Evolutionary conservation across 2,329 filamentous ascomycete genomes (phyloP).

Genomic region (Neoascochyta sp.): DNA sequence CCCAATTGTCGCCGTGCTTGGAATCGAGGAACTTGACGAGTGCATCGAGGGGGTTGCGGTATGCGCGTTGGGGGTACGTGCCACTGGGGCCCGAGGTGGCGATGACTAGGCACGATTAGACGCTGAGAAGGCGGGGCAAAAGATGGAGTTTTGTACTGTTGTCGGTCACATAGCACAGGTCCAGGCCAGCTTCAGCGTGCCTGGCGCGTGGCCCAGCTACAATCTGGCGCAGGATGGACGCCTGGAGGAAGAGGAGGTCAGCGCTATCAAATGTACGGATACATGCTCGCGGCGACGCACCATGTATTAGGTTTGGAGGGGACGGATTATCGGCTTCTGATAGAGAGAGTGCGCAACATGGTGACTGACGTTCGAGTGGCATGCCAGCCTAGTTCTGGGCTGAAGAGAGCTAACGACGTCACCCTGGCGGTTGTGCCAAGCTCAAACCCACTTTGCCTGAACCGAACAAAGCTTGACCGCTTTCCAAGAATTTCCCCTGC

Average conservation of each 20-base stretch:
- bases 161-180: conserved; percentile 93
- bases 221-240: conserved; percentile 73
- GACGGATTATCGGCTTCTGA: too few species aligned
- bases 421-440: conserved; percentile 7
- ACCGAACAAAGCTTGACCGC: too few species aligned
- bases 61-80: conserved; percentile 85
- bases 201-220: conserved; percentile 81
- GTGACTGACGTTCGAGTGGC: too few species aligned
- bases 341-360: too few species aligned
- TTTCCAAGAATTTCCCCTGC: conserved; percentile 10
- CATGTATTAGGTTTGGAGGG: conserved; percentile 5
- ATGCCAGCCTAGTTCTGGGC: conserved; percentile 4
- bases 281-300: too few species aligned
- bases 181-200: conserved; percentile 82
- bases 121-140: conserved; percentile 1
- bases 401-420: not conserved
- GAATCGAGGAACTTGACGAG: conserved; percentile 84
- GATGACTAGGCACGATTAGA: conserved; percentile 51
- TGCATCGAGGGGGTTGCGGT: conserved; percentile 86
- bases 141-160: conserved; percentile 61
- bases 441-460: conserved; percentile 4
- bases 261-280: too few species aligned
- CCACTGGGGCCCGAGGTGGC: conserved; percentile 83
- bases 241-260: conserved; percentile 22
- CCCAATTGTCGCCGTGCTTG: conserved; percentile 77